phyloP scores from a whole-genome alignment of 805 yeast species.

The Yamadazyma olivae region DNA sequence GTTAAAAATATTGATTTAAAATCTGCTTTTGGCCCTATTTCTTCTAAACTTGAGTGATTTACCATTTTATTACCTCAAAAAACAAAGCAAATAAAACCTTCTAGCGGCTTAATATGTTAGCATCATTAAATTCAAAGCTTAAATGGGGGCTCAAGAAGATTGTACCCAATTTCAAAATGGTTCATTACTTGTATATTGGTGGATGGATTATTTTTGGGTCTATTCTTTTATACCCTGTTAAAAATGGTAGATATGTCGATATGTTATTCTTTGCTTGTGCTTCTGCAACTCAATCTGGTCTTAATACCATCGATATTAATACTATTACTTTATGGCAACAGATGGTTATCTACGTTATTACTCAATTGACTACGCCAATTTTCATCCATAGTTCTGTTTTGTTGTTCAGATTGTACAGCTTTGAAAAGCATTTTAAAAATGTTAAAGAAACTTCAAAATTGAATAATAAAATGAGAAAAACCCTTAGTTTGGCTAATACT shows the following conservation, averaged over 20 bases:
- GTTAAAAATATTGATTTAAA: no score
- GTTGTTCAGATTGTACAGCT: constrained; percentile 81
- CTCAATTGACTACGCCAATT: constrained; percentile 79
- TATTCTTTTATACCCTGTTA: constrained; percentile 72
- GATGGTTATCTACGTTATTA: constrained; percentile 57
- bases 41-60: no score
- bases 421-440: constrained; percentile 80
- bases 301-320: constrained; percentile 75
- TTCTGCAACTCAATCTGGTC: constrained; percentile 87
- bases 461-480: constrained; percentile 78
- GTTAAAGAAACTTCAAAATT: constrained; percentile 75
- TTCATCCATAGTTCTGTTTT: constrained; percentile 79
- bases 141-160: constrained; percentile 34
- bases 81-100: no score
- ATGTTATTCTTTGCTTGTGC: constrained; percentile 74
- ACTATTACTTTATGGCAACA: constrained; percentile 74
- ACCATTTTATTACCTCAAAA: no score
- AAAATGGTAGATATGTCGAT: constrained; percentile 68
- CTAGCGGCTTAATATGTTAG: no score
- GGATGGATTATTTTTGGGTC: constrained; percentile 63
- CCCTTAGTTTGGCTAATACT: constrained; percentile 53
- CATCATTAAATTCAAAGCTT: no score
- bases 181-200: constrained; percentile 72
- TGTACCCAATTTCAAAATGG: constrained; percentile 56
- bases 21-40: no score